phyloP scores from a whole-genome alignment of 306 rosid genomes.

The Abrus pulchellus region DNA sequence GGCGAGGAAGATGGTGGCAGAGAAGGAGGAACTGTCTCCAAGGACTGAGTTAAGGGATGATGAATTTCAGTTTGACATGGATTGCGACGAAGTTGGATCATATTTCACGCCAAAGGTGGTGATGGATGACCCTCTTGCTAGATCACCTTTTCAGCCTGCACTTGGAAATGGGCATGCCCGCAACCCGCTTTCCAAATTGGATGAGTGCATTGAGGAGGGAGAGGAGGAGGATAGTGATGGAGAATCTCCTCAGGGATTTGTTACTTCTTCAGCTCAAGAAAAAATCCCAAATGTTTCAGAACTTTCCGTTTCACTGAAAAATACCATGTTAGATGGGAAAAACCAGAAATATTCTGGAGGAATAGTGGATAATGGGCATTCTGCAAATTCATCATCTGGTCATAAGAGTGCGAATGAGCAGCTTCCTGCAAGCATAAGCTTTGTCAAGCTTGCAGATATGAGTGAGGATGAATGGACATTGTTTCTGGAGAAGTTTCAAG shows the following conservation, averaged over 20 bases:
- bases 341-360: slow-evolving; percentile 59
- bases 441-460: slow-evolving; percentile 85
- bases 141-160: slow-evolving; percentile 59
- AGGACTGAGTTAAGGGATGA: slow-evolving; percentile 59
- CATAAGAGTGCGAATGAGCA: slow-evolving; percentile 94
- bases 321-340: slow-evolving; percentile 67
- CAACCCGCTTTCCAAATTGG: slow-evolving; percentile 72
- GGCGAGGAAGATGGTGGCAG: slow-evolving; percentile 75
- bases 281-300: slow-evolving; percentile 59
- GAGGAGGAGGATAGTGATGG: slow-evolving; percentile 63
- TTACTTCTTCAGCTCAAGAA: slow-evolving; percentile 46
- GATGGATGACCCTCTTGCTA: slow-evolving; percentile 54
- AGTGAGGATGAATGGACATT: slow-evolving; percentile 78
- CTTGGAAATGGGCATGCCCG: slow-evolving; percentile 62
- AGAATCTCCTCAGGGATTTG: slow-evolving; percentile 57
- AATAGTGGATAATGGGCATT: slow-evolving; percentile 64
- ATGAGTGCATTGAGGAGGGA: slow-evolving; percentile 84
- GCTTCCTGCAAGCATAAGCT: slow-evolving; percentile 85
- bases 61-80: slow-evolving; percentile 76
- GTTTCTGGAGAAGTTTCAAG: slow-evolving; percentile 83
- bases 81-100: slow-evolving; percentile 67
- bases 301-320: slow-evolving; percentile 73
- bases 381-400: slow-evolving; percentile 71
- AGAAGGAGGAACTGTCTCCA: slow-evolving; percentile 74
- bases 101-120: slow-evolving; percentile 48